Base-by-base conservation (phyloP, 2,329 filamentous ascomycete species). In the Penicillium sp. region DNA sequence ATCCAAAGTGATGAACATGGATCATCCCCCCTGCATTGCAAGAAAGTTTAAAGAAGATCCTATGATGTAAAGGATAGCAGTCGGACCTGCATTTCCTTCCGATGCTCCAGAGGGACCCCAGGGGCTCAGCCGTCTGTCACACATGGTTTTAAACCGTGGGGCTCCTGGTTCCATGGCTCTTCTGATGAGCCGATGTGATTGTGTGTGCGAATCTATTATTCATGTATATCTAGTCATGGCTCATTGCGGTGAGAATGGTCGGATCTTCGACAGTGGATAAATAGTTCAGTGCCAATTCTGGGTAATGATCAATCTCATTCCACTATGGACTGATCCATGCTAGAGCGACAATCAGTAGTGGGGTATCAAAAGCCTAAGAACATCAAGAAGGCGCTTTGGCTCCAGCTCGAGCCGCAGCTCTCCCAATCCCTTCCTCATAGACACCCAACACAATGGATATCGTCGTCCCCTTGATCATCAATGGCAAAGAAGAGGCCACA, bases 391-490 rank as follows among this genome's bases (percentile, higher is more conserved):
- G 4, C 34, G 16, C 7, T 38, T n/a, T 23, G 21, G 26, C 33
- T 28, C 36, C 49, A 18, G 21, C 39, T 29, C 3, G 5, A 26
- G 24, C 2, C 6, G 24, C 24, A 28, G 23, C 18, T 42, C 29
- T 23, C 24, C 12, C 38, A 26, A 26, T 18, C 6, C 28, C 16
- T 21, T 4, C 31, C 18, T 18, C 38, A 29, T 29, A 52, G 44
- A 38, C 41, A 39, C 21, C 38, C 51, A 48, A 41, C 49, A 59
- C 31, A 45, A 52, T 43, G 26, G 28, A 51, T 13, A 47, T 52
- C 15, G 62, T 65, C 21, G 66, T 74, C 26, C 72, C 72, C 24
- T 52, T 74, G 24, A 58, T 73, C n/a, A 74, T 74, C 52, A 69
- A 74, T 42, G 70, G 70, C 46, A 59, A 66, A 36, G 68, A 73